These are phyloP conservation scores for Yamadazyma blattariae DNA, from an alignment of 1,139 yeast species.

Conservation along the genomic window DNA sequence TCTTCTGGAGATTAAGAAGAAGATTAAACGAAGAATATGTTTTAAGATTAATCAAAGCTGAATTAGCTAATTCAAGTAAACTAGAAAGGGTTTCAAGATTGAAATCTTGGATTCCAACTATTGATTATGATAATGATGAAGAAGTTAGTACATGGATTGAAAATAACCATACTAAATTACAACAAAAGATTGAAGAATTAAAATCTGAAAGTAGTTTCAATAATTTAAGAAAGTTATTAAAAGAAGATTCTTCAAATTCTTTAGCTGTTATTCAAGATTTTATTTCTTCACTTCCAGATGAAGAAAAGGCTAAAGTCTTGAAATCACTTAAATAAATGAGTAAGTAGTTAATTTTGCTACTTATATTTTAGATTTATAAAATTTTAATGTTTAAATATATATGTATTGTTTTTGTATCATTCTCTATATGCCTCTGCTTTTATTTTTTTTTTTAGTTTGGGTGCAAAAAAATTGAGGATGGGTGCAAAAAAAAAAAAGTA, in stretches of 20 bases:
- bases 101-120: constrained; percentile 82
- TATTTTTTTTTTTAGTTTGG: background rate
- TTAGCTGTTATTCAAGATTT: constrained; percentile 61
- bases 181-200: constrained; percentile 60
- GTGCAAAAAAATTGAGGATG: background rate
- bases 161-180: constrained; percentile 64
- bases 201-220: constrained; percentile 63
- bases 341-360: no score
- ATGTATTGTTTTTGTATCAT: no score
- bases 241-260: constrained; percentile 53
- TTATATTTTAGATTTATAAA: no score
- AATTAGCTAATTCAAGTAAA: constrained; percentile 59
- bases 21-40: constrained; percentile 91
- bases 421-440: background rate
- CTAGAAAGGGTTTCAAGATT: constrained; percentile 83
- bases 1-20: constrained; percentile 98
- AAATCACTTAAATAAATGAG: constrained; percentile 21
- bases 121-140: constrained; percentile 70
- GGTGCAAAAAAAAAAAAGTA: background rate
- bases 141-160: constrained; percentile 87
- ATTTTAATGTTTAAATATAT: no score
- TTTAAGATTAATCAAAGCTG: constrained; percentile 69
- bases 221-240: constrained; percentile 57
- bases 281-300: constrained; percentile 54
- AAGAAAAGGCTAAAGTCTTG: constrained; percentile 55